These are phyloP conservation scores for Phytopythium aichiense DNA, from an alignment of 352 stramenopile species.

Conservation along the genomic window DNA sequence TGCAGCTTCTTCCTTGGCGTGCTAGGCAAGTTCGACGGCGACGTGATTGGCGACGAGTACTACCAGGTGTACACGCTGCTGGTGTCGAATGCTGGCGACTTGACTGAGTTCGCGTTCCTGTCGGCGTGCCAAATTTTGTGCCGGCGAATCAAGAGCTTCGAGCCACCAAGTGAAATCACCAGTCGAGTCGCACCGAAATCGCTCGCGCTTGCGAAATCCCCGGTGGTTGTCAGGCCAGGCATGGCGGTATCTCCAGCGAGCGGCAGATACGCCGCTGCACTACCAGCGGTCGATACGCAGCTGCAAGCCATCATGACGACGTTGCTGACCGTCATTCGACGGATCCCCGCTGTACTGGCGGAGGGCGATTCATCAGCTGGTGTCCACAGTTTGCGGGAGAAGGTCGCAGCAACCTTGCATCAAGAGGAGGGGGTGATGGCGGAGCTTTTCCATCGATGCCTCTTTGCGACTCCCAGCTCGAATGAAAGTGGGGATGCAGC, in stretches of 20 bases:
- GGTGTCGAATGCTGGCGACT: constrained; percentile 36
- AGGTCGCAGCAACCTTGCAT: constrained; percentile 40
- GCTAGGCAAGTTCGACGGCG: constrained; percentile 39
- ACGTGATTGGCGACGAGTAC: constrained; percentile 50
- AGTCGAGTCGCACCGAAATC: neutral
- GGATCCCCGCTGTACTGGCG: constrained; percentile 50
- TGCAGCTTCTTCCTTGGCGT: constrained; percentile 45
- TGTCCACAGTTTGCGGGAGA: constrained; percentile 46
- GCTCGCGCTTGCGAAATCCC: neutral
- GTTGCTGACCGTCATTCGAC: constrained; percentile 51
- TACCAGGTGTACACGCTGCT: constrained; percentile 60
- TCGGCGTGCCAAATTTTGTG: constrained; percentile 41
- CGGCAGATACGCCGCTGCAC: constrained; percentile 12
- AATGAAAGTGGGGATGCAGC: constrained; percentile 15
- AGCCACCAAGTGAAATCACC: constrained; percentile 20
- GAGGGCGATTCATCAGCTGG: constrained; percentile 35
- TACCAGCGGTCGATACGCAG: constrained; percentile 26
- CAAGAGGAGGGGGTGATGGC: constrained; percentile 58
- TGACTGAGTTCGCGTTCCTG: constrained; percentile 44
- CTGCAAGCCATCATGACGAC: constrained; percentile 56
- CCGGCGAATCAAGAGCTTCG: constrained; percentile 43
- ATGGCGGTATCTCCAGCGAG: neutral
- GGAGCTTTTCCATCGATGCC: constrained; percentile 63
- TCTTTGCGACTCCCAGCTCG: constrained; percentile 54
- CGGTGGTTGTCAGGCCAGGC: neutral